phyloP scores from a whole-genome alignment of 1,284 basidiomycete species.

The Coniferiporia sulphurascens region DNA sequence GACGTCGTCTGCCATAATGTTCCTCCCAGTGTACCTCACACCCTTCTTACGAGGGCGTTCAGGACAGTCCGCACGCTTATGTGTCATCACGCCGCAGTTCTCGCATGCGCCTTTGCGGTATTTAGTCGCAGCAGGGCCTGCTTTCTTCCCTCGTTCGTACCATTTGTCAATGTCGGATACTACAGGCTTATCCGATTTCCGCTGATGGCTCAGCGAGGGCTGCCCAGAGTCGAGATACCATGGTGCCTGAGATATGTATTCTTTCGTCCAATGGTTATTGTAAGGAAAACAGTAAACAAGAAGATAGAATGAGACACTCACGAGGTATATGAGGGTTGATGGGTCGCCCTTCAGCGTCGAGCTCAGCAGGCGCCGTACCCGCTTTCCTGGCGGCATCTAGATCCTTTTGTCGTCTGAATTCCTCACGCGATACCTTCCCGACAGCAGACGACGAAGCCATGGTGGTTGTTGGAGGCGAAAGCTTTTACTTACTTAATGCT shows the following conservation, averaged over 20 bases:
- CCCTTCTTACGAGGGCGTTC: slow-evolving; percentile 96
- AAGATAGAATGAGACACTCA: slow-evolving; percentile 38
- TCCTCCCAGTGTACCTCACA: slow-evolving; percentile 87
- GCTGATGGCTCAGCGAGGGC: slow-evolving; percentile 92
- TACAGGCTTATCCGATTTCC: slow-evolving; percentile 66
- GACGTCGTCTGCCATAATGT: slow-evolving; percentile 90
- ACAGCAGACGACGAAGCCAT: slow-evolving; percentile 32
- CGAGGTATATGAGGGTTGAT: slow-evolving; percentile 99
- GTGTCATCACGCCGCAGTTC: slow-evolving; percentile 97
- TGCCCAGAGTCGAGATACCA: slow-evolving; percentile 96
- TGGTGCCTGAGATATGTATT: slow-evolving; percentile 93
- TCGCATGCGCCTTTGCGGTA: slow-evolving; percentile 98
- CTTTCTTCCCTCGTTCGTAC: slow-evolving; percentile 88
- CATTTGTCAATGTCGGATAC: slow-evolving; percentile 79
- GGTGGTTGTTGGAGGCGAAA: neutral
- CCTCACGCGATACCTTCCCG: slow-evolving; percentile 89
- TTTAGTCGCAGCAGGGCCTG: slow-evolving; percentile 89
- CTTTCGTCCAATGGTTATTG: slow-evolving; percentile 32
- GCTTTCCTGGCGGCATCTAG: slow-evolving; percentile 96
- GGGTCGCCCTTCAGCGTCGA: slow-evolving; percentile 90
- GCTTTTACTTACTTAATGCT: no score
- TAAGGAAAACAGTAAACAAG: slow-evolving; percentile 1
- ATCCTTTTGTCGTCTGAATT: slow-evolving; percentile 92
- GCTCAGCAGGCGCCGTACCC: slow-evolving; percentile 91
- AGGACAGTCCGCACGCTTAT: slow-evolving; percentile 88